These are phyloP conservation scores for Lachancea fermentati DNA, from an alignment of 805 yeast species.

Conservation along the genomic window DNA sequence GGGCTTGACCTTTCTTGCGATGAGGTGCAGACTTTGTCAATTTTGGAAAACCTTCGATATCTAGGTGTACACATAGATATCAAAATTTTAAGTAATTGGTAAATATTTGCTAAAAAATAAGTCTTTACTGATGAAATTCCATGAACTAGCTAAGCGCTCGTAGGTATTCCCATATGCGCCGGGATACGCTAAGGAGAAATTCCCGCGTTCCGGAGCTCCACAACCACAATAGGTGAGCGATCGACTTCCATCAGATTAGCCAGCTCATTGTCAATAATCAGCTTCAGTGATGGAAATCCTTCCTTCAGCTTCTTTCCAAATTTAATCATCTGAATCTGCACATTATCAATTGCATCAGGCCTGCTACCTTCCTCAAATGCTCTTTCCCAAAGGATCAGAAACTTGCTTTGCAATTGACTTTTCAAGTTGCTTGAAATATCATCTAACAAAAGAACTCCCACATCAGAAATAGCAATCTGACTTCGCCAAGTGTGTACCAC, in stretches of 20 bases:
- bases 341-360: slow-evolving; percentile 48
- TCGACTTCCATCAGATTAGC: slow-evolving; percentile 32
- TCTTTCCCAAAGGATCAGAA: slow-evolving; percentile 21
- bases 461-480: slow-evolving; percentile 42
- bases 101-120: too few relatives aligned
- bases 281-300: slow-evolving; percentile 11
- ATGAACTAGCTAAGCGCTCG: too few relatives aligned
- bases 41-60: too few relatives aligned
- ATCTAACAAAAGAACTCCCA: slow-evolving; percentile 26
- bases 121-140: too few relatives aligned
- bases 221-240: slow-evolving; percentile 42
- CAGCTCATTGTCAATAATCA: slow-evolving; percentile 23
- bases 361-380: slow-evolving; percentile 31
- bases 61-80: too few relatives aligned
- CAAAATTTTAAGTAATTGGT: too few relatives aligned
- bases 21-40: too few relatives aligned
- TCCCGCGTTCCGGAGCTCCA: slow-evolving; percentile 19
- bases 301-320: slow-evolving; percentile 30
- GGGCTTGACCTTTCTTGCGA: too few relatives aligned
- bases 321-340: slow-evolving; percentile 45
- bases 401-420: slow-evolving; percentile 6
- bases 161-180: too few relatives aligned
- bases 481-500: slow-evolving; percentile 55
- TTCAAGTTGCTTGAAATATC: slow-evolving; percentile 4
- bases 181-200: too few relatives aligned